Conservation (phyloP, 1,284 basidiomycete genomes). For the Malassezia obtusa region DNA sequence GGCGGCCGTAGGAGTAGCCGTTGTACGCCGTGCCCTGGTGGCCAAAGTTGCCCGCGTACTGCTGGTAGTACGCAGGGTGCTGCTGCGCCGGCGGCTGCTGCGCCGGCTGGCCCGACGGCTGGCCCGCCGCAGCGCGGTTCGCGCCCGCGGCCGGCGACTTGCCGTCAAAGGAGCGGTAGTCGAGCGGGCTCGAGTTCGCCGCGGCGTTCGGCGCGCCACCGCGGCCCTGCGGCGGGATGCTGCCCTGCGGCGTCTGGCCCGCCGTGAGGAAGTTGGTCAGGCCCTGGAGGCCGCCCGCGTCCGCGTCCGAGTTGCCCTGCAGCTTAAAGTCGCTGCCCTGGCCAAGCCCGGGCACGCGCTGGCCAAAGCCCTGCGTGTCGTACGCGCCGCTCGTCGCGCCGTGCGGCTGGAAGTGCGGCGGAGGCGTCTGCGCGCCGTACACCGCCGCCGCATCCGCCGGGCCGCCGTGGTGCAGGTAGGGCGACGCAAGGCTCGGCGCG, state of each 20-base stretch:
- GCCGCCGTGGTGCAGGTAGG: constrained; percentile 23
- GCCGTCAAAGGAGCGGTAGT: constrained; percentile 16
- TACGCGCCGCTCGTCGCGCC: constrained; percentile 24
- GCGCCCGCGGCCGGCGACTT: constrained; percentile 9
- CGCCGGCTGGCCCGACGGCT: constrained; percentile 2
- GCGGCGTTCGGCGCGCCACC: constrained; percentile 16
- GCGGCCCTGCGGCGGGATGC: constrained; percentile 20
- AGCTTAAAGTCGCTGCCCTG: constrained; percentile 35
- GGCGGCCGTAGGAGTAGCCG: constrained; percentile 37
- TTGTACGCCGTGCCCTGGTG: constrained; percentile 37
- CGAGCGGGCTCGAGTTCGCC: constrained; percentile 5
- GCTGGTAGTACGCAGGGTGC: constrained; percentile 42
- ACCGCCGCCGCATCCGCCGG: constrained; percentile 8
- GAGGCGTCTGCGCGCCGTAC: constrained; percentile 29
- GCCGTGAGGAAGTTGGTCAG: constrained; percentile 31
- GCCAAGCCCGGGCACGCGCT: constrained; percentile 20
- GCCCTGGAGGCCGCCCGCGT: constrained; percentile 30
- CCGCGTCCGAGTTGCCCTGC: constrained; percentile 6
- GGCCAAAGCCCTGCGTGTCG: constrained; percentile 38
- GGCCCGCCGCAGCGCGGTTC: neutral
- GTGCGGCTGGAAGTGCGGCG: constrained; percentile 27
- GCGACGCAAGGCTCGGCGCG: constrained; percentile 28
- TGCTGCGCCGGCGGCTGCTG: constrained; percentile 32
- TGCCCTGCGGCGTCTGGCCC: constrained; percentile 19
- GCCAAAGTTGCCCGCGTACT: constrained; percentile 39